Percentiles rank a stretch among this genome's conserved stretches.
Evolutionary conservation across 2,329 filamentous ascomycete genomes (phyloP).

Genomic region (Pseudocercospora macadamiae): DNA sequence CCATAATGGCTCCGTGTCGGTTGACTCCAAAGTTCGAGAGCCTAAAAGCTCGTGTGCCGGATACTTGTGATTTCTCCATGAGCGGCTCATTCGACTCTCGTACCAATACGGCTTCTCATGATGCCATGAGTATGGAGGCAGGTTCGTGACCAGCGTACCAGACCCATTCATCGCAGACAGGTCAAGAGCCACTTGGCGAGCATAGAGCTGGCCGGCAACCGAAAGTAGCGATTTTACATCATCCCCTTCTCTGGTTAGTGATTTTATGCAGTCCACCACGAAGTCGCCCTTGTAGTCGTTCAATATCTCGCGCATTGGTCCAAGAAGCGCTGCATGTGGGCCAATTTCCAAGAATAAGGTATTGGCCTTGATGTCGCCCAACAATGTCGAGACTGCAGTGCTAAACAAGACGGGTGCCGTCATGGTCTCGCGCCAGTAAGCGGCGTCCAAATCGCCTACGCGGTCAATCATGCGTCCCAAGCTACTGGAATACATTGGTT

Average conservation of each 20-base stretch:
- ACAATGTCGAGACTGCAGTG: conserved; percentile 42
- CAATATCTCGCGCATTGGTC: conserved; percentile 11
- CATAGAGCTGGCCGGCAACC: conserved; percentile 1
- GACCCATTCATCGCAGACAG: background rate
- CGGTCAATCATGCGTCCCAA: background rate
- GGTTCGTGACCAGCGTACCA: conserved; percentile 14
- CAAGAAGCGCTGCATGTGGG: conserved; percentile 16
- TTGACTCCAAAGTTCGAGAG: conserved; percentile 3
- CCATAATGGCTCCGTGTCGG: conserved; percentile 17
- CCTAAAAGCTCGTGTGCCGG: conserved; percentile 18
- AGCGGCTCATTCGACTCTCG: conserved; percentile 14
- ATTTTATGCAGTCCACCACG: conserved; percentile 30
- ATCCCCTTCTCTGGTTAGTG: conserved; percentile 38
- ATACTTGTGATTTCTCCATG: background rate
- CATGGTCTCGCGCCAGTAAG: conserved; percentile 1
- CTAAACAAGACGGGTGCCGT: background rate
- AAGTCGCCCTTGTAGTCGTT: background rate
- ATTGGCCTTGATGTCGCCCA: conserved; percentile 50
- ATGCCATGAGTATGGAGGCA: conserved; percentile 27
- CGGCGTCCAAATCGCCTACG: background rate
- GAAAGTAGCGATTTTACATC: conserved; percentile 27
- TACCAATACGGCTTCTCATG: conserved; percentile 23
- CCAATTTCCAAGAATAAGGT: conserved; percentile 43
- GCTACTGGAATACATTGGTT: background rate
- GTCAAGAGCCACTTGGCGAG: conserved; percentile 2